Evolutionary conservation across 2,329 filamentous ascomycete genomes (phyloP).

Genomic region (Tolypocladium amazonense): DNA sequence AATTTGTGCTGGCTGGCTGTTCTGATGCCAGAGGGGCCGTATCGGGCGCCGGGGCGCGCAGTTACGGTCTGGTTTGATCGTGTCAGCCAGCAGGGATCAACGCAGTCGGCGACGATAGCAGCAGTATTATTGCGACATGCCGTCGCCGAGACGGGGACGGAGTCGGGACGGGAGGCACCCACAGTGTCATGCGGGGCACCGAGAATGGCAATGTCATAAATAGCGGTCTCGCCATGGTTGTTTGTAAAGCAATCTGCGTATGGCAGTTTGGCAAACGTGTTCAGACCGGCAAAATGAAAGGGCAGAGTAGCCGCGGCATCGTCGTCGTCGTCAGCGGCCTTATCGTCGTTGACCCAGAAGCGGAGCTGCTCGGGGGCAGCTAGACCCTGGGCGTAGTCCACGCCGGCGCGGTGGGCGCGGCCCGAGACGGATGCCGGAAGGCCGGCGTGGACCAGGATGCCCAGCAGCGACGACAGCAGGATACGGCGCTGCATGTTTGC

Average conservation of each 20-base stretch:
- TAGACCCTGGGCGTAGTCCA: neutral
- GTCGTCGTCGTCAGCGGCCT: neutral
- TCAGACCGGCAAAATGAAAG: neutral
- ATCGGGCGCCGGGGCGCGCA: slow-evolving; percentile 38
- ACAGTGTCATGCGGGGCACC: slow-evolving; percentile 19
- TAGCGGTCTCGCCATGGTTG: neutral
- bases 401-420: neutral
- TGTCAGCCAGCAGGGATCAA: neutral
- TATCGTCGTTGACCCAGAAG: neutral
- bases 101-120: neutral
- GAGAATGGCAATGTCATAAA: slow-evolving; percentile 17
- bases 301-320: neutral
- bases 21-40: slow-evolving; percentile 74
- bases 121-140: neutral
- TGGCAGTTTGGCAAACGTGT: slow-evolving; percentile 14
- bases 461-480: neutral
- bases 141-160: neutral
- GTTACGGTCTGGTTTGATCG: slow-evolving; percentile 7
- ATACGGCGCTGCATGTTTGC: neutral
- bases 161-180: neutral
- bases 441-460: neutral
- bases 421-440: neutral
- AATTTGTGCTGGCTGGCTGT: slow-evolving; percentile 58
- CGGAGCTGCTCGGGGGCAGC: neutral
- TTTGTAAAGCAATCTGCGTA: slow-evolving; percentile 14